Base-by-base conservation (phyloP, 805 yeast species). In the Ogataea allantospora region DNA sequence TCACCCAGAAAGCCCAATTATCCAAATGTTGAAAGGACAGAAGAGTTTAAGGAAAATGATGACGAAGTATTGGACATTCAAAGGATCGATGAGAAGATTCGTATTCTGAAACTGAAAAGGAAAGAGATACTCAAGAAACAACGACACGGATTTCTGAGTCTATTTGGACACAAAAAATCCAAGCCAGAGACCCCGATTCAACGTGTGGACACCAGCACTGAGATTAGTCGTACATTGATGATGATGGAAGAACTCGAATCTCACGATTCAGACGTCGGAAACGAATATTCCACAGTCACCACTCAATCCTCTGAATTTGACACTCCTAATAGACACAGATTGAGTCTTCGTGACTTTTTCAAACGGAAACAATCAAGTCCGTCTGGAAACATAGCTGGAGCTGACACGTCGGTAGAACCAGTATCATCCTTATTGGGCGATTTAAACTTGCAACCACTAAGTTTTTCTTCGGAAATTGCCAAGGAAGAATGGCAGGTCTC, bases 51-150 rank as follows among this genome's bases (percentile, higher is more conserved):
- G 25, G 20, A 31, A 5, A 31, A 35, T 3, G 42, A 40, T 6
- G 17, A 35, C 12, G 38, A 35, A 23, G 42, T 34, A 15, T 12
- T 38, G 9, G 44, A 46, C 25, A 17, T 48, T 4, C 42, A 46
- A 7, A 25, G 38, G 19, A 37, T 48, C 9, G 44, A 44, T 13
- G 27, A 27, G 19, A 36, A 38, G 27, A 48, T 48, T 26, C 39
- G 29, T 23, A 28, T 33, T 7, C 15, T 48, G 15, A 48, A 48
- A 32, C 16, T 27, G 33, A 46, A 37, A 31, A 39, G 35, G 23
- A 48, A 46, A 24, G 44, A 43, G 22, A 19, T 48, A 2, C n/a
- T 43, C 11, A 40, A 40, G 23, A 41, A 36, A 27, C 46, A 40
- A 11, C 35, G 47, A 12, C 40, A 40, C n/a, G 33, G 35, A 13